phyloP scores from a whole-genome alignment of 768 basidiomycete genomes.

The Mycena latifolia region DNA sequence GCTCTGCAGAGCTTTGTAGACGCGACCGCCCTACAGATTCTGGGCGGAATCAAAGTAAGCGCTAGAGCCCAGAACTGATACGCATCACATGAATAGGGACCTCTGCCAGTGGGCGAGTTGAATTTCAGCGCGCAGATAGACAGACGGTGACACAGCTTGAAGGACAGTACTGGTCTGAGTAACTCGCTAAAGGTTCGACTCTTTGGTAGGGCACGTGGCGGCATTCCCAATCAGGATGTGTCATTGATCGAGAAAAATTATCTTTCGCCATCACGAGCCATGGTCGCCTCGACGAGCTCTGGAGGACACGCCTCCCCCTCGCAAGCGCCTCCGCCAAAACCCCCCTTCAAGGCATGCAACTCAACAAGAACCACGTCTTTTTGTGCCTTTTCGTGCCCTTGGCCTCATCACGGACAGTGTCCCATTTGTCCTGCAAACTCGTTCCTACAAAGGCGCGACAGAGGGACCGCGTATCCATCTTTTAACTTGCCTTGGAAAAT shows the following conservation, averaged over 20 bases:
- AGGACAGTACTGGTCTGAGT: too few relatives aligned
- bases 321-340: constrained; percentile 63
- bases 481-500: constrained; percentile 86
- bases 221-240: not conserved
- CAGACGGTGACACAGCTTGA: not conserved
- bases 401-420: constrained; percentile 93
- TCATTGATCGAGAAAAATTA: constrained; percentile 5
- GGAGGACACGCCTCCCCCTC: constrained; percentile 55
- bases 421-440: constrained; percentile 89
- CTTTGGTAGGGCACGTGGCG: not conserved
- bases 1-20: too few relatives aligned
- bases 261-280: not conserved
- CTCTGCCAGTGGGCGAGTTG: not conserved
- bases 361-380: constrained; percentile 66
- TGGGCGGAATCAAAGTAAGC: not conserved
- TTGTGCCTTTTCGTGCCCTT: constrained; percentile 96
- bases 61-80: not conserved
- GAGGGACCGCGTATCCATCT: constrained; percentile 88
- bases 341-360: constrained; percentile 34
- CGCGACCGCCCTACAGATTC: too few relatives aligned
- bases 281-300: constrained; percentile 30
- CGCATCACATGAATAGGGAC: not conserved
- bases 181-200: too few relatives aligned
- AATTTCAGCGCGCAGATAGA: not conserved
- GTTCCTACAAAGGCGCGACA: constrained; percentile 86